Base-by-base conservation (phyloP, 495 filamentous ascomycete genomes). In the Aspergillus indologenus region DNA sequence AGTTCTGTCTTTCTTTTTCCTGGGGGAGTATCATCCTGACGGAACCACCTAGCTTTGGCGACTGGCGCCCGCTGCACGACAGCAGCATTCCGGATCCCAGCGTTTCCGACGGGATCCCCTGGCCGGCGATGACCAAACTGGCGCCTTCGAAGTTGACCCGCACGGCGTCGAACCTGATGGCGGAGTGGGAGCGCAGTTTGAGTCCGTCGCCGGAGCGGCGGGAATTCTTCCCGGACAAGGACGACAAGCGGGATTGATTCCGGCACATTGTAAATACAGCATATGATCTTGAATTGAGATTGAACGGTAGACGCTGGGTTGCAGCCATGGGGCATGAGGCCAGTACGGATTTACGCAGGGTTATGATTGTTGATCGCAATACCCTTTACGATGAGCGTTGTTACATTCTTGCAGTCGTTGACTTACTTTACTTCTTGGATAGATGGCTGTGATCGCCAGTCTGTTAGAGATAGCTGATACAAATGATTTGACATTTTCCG, bases 131-230 rank as follows among this genome's bases (percentile, higher is more conserved):
- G 24, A 83, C 81, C 54, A 84, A 85, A 49, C 69, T 90, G 44
- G 81, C 84, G 11, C 87, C 89, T 0, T 81, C 79, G 49, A 88
- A 87, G 59, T 77, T 92, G 58, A 86, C 83, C 61, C 80, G 78
- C 11, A 87, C 87, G n/a, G 87, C 88, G 3, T 83, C 82, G 21
- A 84, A 85, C 53, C 74, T 90, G 56, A 91, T 92, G 84, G 85
- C 81, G 52, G 89, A 92, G 63, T 92, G 88, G 89, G 90, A 94
- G 59, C 71, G 74, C 20, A 77, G 75, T 50, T 69, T 79, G 7
- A 73, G 74, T 3, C 65, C 74, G 19, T 65, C 75, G n/a, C 69
- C 70, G 0, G 67, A 75, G 34, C 64, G 44, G 45, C 56, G 34
- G 63, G 68, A 55, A 18, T 45, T 65, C 68, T 57, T 61, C 68